These are phyloP conservation scores for Suhomyces chickasaworum DNA, from an alignment of 1,139 yeast genomes.

Conservation along the genomic window DNA sequence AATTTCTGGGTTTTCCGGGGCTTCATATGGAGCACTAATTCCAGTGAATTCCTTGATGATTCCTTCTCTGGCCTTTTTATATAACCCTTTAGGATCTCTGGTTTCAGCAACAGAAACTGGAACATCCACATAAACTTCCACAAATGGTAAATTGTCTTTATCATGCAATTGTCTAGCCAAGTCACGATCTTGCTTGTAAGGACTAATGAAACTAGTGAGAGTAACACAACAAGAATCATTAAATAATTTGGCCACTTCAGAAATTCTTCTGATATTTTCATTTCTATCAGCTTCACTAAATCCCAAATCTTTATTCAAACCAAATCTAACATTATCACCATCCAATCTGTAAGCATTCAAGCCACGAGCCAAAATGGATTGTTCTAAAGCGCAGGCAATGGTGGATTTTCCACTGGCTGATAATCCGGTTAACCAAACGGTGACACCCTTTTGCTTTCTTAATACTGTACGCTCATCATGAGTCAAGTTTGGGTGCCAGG, in stretches of 20 bases:
- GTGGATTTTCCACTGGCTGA: constrained; percentile 96
- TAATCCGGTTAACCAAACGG: constrained; percentile 93
- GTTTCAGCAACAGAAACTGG: constrained; percentile 92
- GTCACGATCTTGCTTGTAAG: constrained; percentile 81
- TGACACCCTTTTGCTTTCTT: constrained; percentile 82
- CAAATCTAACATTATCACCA: constrained; percentile 94
- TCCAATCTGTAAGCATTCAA: constrained; percentile 83
- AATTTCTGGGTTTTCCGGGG: constrained; percentile 81
- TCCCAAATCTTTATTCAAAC: constrained; percentile 91
- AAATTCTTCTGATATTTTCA: constrained; percentile 91
- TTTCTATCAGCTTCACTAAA: constrained; percentile 89
- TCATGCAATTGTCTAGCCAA: constrained; percentile 83
- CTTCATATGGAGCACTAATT: constrained; percentile 93
- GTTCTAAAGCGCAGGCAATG: constrained; percentile 93
- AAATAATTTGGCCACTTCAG: constrained; percentile 88
- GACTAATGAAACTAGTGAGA: constrained; percentile 88
- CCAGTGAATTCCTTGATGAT: constrained; percentile 94
- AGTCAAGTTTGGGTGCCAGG: constrained; percentile 92
- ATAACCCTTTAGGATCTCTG: constrained; percentile 95
- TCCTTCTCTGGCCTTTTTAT: constrained; percentile 96
- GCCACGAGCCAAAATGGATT: constrained; percentile 66
- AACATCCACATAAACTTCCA: constrained; percentile 90
- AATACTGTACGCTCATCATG: constrained; percentile 73
- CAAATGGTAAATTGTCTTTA: constrained; percentile 73
- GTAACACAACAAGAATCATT: constrained; percentile 87